Conservation (phyloP, 2,329 filamentous ascomycete genomes). For the Tolypocladium tundrense region DNA sequence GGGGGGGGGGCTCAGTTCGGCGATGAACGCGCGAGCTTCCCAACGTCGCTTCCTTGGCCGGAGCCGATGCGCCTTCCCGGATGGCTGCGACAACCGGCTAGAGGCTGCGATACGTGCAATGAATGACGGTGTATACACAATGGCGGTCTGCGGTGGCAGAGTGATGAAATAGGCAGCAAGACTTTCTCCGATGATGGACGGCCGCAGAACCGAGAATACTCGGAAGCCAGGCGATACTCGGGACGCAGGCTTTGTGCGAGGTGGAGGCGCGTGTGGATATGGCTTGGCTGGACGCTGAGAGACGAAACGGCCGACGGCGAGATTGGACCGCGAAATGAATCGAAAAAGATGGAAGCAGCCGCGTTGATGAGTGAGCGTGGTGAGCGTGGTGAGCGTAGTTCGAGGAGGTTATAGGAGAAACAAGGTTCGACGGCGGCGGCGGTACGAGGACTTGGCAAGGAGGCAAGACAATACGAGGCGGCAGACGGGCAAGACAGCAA, state of each 20-base stretch:
- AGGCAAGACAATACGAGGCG: background rate
- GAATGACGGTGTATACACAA: background rate
- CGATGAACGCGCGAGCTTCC: background rate
- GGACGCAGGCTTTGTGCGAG: background rate
- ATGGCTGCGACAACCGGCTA: background rate
- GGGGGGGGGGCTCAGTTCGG: background rate
- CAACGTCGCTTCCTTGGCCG: background rate
- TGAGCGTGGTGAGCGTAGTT: background rate
- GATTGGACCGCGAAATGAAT: background rate
- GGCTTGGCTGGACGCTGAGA: background rate
- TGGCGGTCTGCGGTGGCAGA: background rate
- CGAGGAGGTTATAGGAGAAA: background rate
- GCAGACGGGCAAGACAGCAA: background rate
- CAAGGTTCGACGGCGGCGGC: background rate
- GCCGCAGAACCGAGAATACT: background rate
- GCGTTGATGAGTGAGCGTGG: background rate
- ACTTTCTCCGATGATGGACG: background rate
- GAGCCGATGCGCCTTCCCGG: background rate
- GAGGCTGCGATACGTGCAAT: background rate
- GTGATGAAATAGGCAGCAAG: background rate
- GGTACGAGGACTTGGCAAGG: background rate
- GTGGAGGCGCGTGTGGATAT: background rate
- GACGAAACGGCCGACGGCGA: background rate
- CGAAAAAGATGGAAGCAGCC: background rate
- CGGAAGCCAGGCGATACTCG: background rate